phyloP scores from a whole-genome alignment of 495 filamentous ascomycete species.

The Trichoderma erinaceum region DNA sequence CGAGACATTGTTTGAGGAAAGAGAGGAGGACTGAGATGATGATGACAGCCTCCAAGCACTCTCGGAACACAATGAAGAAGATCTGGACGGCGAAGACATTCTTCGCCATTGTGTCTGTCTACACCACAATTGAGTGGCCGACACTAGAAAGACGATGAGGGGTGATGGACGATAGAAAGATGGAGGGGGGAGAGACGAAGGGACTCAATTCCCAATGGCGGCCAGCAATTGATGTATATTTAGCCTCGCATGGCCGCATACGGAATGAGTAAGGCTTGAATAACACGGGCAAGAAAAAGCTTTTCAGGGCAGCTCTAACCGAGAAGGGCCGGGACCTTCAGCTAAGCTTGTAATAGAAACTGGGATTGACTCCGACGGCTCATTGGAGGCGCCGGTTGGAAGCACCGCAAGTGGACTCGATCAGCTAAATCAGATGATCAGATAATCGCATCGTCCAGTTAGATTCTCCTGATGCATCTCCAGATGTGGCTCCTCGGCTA shows the following conservation, averaged over 20 bases:
- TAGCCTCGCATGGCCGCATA: not conserved
- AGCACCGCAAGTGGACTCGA: not conserved
- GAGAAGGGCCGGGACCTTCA: slow-evolving; percentile 5
- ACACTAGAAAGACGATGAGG: not conserved
- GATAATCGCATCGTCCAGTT: slow-evolving; percentile 9
- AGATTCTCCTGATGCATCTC: not conserved
- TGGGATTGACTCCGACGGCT: not conserved
- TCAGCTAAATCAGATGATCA: slow-evolving; percentile 13
- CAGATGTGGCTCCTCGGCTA: slow-evolving; percentile 6
- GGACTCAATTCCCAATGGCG: not conserved
- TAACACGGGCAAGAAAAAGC: not conserved
- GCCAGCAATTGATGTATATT: not conserved
- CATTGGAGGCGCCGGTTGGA: not conserved
- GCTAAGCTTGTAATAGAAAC: not conserved
- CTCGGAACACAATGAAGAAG: slow-evolving; percentile 70
- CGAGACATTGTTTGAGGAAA: slow-evolving; percentile 39
- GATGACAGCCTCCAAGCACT: slow-evolving; percentile 62
- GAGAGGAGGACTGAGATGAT: slow-evolving; percentile 67
- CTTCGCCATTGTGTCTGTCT: slow-evolving; percentile 13
- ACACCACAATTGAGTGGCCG: not conserved
- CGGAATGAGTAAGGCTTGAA: not conserved
- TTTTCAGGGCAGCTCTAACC: not conserved
- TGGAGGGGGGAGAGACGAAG: not conserved
- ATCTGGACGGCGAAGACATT: slow-evolving; percentile 28
- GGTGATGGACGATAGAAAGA: slow-evolving; percentile 14